A percentile compares a stretch with the other conserved stretches of the same genome.
These are phyloP conservation scores for Leishmania braziliensis DNA, from an alignment of 208 protist species.

Conservation along the genomic window DNA sequence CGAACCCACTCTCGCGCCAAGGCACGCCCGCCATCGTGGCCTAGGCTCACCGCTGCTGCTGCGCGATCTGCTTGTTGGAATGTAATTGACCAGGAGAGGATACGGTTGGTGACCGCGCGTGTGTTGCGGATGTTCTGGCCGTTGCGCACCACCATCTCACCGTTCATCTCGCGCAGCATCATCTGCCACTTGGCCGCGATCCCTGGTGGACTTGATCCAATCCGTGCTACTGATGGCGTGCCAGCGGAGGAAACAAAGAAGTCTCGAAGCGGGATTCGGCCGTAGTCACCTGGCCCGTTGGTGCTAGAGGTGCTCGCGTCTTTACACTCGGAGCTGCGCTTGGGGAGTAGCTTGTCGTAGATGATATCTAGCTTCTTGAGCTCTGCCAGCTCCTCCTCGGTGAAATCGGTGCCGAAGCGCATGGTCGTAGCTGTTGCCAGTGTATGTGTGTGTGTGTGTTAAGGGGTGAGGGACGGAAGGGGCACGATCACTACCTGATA, in stretches of 20 bases:
- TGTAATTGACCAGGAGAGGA: slow-evolving; percentile 25
- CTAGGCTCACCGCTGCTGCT: neutral
- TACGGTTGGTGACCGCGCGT: slow-evolving; percentile 18
- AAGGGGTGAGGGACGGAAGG: neutral
- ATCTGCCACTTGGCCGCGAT: slow-evolving; percentile 13
- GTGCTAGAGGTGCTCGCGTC: neutral
- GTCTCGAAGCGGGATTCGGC: neutral
- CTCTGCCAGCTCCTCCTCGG: slow-evolving; percentile 23
- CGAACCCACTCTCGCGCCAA: slow-evolving; percentile 24
- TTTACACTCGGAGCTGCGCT: neutral
- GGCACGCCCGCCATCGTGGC: slow-evolving; percentile 8
- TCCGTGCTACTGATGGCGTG: slow-evolving; percentile 4
- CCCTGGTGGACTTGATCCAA: neutral
- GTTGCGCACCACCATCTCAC: slow-evolving; percentile 33
- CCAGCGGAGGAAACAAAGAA: slow-evolving; percentile 8
- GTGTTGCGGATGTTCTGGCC: slow-evolving; percentile 36
- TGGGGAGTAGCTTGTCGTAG: slow-evolving; percentile 20
- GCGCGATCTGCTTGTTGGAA: slow-evolving; percentile 1
- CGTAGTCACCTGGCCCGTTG: neutral
- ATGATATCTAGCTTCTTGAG: slow-evolving; percentile 20
- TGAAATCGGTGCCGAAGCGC: slow-evolving; percentile 24
- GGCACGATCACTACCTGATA: neutral
- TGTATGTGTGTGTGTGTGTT: neutral
- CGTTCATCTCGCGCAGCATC: slow-evolving; percentile 35
- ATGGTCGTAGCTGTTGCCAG: neutral